Conservation (phyloP, 805 yeast species). For the Ogataea parapolymorpha region DNA sequence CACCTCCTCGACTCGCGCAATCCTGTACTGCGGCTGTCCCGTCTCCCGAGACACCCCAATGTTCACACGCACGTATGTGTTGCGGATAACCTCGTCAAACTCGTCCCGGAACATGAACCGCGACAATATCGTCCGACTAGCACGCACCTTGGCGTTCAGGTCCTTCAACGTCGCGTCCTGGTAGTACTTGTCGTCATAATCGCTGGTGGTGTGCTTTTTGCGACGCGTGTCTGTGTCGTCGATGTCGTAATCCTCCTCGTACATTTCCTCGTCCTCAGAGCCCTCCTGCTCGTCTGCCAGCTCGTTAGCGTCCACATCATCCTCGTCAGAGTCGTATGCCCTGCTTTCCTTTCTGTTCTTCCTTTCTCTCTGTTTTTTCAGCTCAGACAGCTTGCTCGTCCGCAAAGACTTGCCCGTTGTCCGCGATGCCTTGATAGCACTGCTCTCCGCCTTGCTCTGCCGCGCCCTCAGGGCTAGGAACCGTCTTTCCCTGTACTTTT, state of each 20-base stretch:
- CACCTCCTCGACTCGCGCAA: slow-evolving; percentile 76
- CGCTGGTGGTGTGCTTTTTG: slow-evolving; percentile 45
- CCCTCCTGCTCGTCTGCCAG: slow-evolving; percentile 36
- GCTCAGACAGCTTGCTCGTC: slow-evolving; percentile 34
- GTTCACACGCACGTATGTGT: slow-evolving; percentile 79
- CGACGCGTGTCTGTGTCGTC: slow-evolving; percentile 27
- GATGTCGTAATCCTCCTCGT: slow-evolving; percentile 32
- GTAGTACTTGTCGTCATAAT: slow-evolving; percentile 34
- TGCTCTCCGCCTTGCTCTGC: slow-evolving; percentile 44
- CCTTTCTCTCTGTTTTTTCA: slow-evolving; percentile 36
- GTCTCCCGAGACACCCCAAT: slow-evolving; percentile 67
- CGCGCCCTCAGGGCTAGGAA: slow-evolving; percentile 80
- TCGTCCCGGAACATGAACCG: slow-evolving; percentile 80
- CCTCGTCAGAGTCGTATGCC: slow-evolving; percentile 29
- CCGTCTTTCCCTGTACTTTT: slow-evolving; percentile 78
- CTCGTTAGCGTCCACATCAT: slow-evolving; percentile 37
- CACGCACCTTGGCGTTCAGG: slow-evolving; percentile 59
- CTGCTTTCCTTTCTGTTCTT: slow-evolving; percentile 30
- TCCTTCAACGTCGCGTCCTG: slow-evolving; percentile 56
- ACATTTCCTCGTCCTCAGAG: slow-evolving; percentile 40
- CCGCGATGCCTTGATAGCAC: slow-evolving; percentile 27
- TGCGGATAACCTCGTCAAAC: slow-evolving; percentile 65
- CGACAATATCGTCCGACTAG: slow-evolving; percentile 74
- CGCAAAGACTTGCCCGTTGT: slow-evolving; percentile 26
- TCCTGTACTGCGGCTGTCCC: slow-evolving; percentile 66